These are phyloP conservation scores for Wallacemonas sp. DNA, from an alignment of 208 protist genomes.

Conservation along the genomic window DNA sequence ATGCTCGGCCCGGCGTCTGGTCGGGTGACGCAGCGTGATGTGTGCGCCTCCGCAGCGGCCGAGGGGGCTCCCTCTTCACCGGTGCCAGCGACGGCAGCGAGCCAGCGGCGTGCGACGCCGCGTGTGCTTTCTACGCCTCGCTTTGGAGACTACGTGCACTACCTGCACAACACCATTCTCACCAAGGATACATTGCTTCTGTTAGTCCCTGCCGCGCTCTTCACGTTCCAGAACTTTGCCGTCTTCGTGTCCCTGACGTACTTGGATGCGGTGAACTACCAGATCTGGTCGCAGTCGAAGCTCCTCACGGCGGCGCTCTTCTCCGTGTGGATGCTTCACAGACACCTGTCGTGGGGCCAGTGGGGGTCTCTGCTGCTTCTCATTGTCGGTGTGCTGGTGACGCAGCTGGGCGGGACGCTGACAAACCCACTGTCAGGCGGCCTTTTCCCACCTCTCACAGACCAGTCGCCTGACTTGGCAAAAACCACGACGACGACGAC, in stretches of 20 bases:
- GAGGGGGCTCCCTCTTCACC: too few relatives aligned
- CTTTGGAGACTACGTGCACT: slow-evolving; percentile 10
- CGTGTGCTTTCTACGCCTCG: not conserved
- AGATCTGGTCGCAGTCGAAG: slow-evolving; percentile 81
- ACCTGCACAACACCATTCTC: slow-evolving; percentile 27
- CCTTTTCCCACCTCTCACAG: not conserved
- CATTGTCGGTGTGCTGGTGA: slow-evolving; percentile 56
- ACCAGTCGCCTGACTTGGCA: not conserved
- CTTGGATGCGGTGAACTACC: slow-evolving; percentile 71
- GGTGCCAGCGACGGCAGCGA: slow-evolving; percentile 22
- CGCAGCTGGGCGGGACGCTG: slow-evolving; percentile 26
- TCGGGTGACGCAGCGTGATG: too few relatives aligned
- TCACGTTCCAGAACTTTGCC: slow-evolving; percentile 75
- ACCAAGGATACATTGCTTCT: slow-evolving; percentile 58
- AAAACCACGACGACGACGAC: not conserved
- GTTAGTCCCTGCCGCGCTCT: slow-evolving; percentile 61
- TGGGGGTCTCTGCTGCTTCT: slow-evolving; percentile 62
- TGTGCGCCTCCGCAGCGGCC: too few relatives aligned
- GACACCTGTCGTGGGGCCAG: slow-evolving; percentile 52
- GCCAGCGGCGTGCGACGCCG: not conserved
- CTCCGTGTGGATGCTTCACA: slow-evolving; percentile 62
- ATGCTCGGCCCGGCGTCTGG: too few relatives aligned
- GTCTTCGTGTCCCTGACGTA: slow-evolving; percentile 67
- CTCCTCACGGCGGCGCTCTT: slow-evolving; percentile 69
- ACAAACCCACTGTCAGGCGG: not conserved